A percentile compares a stretch with the other conserved stretches of the same genome.
phyloP scores from a whole-genome alignment of 164 flowering plant genomes.

The Dillenia suffruticosa region DNA sequence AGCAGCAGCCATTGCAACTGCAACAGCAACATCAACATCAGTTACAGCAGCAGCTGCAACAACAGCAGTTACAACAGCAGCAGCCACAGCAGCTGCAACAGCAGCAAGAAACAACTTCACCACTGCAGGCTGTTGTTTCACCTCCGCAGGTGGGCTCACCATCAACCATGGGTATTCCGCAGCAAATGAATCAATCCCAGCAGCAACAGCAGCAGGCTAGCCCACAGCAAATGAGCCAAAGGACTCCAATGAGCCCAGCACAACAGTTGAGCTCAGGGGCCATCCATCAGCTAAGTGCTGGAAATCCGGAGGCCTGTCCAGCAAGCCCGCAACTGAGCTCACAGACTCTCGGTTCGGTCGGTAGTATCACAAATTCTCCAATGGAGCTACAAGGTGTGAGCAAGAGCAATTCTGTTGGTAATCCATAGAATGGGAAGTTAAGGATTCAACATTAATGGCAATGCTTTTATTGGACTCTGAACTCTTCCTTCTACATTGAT shows the following conservation, averaged over 20 bases:
- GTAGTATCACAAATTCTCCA: constrained; percentile 81
- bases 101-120: constrained; percentile 59
- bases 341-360: constrained; percentile 87
- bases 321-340: constrained; percentile 96
- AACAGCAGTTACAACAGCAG: constrained; percentile 32
- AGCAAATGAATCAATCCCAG: constrained; percentile 45
- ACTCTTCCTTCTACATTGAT: neutral
- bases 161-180: constrained; percentile 49
- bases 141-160: constrained; percentile 74
- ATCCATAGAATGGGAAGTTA: constrained; percentile 19
- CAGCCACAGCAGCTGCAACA: constrained; percentile 36
- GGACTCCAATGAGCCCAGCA: constrained; percentile 63
- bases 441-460: neutral
- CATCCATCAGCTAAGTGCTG: constrained; percentile 55
- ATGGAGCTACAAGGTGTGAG: constrained; percentile 83
- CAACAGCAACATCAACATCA: constrained; percentile 23
- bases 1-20: constrained; percentile 16
- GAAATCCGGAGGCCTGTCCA: constrained; percentile 67
- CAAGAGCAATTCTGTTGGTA: constrained; percentile 52
- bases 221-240: constrained; percentile 55
- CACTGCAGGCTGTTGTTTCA: constrained; percentile 64
- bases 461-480: neutral
- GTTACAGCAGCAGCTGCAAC: constrained; percentile 24
- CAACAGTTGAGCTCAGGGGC: constrained; percentile 67
- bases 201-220: constrained; percentile 43